phyloP scores from a whole-genome alignment of 2,329 filamentous ascomycete species.

The Pseudogymnoascus sp. region DNA sequence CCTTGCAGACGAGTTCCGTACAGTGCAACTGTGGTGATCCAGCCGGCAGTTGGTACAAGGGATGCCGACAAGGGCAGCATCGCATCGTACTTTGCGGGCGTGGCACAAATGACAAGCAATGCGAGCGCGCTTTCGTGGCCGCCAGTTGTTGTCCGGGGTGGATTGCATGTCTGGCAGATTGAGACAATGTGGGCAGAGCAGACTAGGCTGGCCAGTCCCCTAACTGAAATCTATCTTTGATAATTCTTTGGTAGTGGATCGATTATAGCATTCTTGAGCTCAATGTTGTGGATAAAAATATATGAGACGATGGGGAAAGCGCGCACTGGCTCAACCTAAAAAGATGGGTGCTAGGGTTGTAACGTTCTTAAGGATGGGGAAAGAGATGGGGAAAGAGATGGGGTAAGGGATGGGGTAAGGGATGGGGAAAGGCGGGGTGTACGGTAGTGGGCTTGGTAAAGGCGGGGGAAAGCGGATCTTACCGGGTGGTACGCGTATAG shows the following conservation, averaged over 20 bases:
- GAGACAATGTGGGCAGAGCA: not conserved
- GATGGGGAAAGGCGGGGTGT: not conserved
- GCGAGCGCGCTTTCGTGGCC: not conserved
- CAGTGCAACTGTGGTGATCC: not conserved
- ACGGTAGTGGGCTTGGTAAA: not conserved
- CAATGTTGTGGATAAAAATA: not conserved
- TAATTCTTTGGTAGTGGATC: not conserved
- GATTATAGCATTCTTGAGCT: not conserved
- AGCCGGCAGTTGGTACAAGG: not conserved
- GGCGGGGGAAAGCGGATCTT: not conserved
- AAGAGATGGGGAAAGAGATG: too few species aligned
- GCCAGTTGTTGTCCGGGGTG: not conserved
- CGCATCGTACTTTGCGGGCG: not conserved
- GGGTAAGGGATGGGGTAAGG: too few species aligned
- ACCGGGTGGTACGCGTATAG: not conserved
- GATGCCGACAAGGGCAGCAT: not conserved
- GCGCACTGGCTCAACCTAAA: not conserved
- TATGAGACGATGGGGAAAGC: not conserved
- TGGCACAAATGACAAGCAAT: not conserved
- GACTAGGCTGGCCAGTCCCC: not conserved
- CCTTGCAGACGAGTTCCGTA: not conserved
- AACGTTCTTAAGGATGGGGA: not conserved
- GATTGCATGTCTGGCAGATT: not conserved
- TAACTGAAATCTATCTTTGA: not conserved
- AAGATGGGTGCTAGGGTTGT: not conserved